Evolutionary conservation across 371 early-diverging fungal species (phyloP).

Genomic region (Syncephalastrum racemosum): DNA sequence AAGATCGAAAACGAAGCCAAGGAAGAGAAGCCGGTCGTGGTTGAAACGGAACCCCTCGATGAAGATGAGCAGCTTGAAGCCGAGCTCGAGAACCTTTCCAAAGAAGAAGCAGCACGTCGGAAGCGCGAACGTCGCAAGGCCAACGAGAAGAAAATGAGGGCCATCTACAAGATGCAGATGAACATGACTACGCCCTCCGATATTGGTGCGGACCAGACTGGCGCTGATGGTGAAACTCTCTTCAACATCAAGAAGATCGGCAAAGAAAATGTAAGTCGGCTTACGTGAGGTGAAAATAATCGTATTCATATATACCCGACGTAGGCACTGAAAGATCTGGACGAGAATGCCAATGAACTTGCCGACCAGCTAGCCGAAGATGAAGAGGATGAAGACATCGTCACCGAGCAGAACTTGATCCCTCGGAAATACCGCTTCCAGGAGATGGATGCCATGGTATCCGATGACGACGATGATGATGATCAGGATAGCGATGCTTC

Average conservation of each 20-base stretch:
- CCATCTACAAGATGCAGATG: slow-evolving; percentile 82
- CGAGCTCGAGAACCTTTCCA: slow-evolving; percentile 58
- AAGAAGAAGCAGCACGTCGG: slow-evolving; percentile 58
- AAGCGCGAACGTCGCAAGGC: slow-evolving; percentile 63
- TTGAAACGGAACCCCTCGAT: slow-evolving; percentile 55
- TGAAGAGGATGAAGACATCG: slow-evolving; percentile 41
- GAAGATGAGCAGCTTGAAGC: slow-evolving; percentile 60
- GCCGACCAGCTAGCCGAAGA: slow-evolving; percentile 51
- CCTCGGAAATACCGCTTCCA: slow-evolving; percentile 24
- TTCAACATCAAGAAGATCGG: slow-evolving; percentile 61
- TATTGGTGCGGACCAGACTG: slow-evolving; percentile 78
- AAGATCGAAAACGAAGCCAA: slow-evolving; percentile 53
- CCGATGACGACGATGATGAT: slow-evolving; percentile 37
- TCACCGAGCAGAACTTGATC: slow-evolving; percentile 23
- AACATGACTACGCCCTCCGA: slow-evolving; percentile 93
- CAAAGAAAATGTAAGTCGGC: slow-evolving; percentile 42
- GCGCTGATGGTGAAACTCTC: slow-evolving; percentile 57
- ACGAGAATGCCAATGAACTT: slow-evolving; percentile 4
- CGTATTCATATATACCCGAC: slow-evolving; percentile 24
- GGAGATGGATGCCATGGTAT: slow-evolving; percentile 28
- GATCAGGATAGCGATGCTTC: slow-evolving; percentile 43
- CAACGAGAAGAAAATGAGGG: slow-evolving; percentile 80
- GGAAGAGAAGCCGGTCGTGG: slow-evolving; percentile 36
- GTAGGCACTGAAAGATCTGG: slow-evolving; percentile 42
- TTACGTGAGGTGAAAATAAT: not conserved